Evolutionary conservation across 1,139 yeast genomes (phyloP), one percentile per base, ranked within the genome.

Genomic region (Taphrina deformans): DNA sequence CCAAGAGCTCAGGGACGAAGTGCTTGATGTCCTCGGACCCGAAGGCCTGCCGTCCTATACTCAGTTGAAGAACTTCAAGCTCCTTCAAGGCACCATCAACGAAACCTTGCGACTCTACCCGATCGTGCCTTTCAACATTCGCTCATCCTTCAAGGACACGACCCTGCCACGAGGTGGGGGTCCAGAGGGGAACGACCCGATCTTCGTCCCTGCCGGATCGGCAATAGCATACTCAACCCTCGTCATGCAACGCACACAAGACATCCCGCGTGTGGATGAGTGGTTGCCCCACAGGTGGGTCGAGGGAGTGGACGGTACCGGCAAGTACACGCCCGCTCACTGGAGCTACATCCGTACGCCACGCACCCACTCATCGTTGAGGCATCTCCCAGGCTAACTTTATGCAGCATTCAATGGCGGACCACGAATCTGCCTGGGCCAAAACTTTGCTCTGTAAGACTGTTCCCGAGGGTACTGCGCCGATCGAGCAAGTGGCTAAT

Each of bases 361-460:
- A 7, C 27, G 45, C 45, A 18, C 23, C 23, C 7, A 12, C 45
- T 40, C 21, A 9, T 18, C 23, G 35, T 1, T 10, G 14, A 10
- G 2, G 5, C 35, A 31, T 4, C 2, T 31, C 14, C 9, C 9
- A 31, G 45, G n/a, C 45, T 40, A 5, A 40, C 21, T 2, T 12
- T 10, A 1, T 1, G n/a, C n/a, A 44, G 48, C 70, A 69, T 55
- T 83, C 75, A 83, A 83, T 69, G 86, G 86, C 55, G 87, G 87
- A 2, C 86, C 87, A 31, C 76, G 87, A 66, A 83, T 83, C 67
- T 83, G 87, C 70, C 75, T 83, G 61, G 87, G 86, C 23, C 86
- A 83, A 73, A 86, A 82, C 72, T 82, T 81, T 73, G 86, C 85
- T 6, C 24, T 58, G 62, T 44, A 44, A 44, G 50, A 2, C 5